Evolutionary conservation across 441 rosid genomes (phyloP).

Genomic region (Arabidopsis hybrid): DNA sequence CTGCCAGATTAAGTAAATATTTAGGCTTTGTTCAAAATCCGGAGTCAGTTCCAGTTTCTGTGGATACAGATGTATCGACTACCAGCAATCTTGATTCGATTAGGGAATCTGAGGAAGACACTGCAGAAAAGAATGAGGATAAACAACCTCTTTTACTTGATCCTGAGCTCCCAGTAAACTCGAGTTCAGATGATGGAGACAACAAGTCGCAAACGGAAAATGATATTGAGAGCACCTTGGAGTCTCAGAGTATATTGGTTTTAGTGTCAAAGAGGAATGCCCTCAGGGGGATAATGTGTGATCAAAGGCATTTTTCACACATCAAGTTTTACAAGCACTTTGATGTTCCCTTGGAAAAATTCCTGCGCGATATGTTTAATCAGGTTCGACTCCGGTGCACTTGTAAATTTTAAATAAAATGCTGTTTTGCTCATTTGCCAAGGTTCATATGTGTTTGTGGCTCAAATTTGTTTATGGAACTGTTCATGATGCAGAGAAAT

Average conservation of each 20-base stretch:
- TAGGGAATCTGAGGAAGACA: conserved; percentile 50
- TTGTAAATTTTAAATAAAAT: conserved; percentile 6
- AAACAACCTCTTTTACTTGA: conserved; percentile 45
- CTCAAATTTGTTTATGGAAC: conserved; percentile 35
- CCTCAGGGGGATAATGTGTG: conserved; percentile 70
- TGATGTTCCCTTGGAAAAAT: conserved; percentile 89
- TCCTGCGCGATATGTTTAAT: conserved; percentile 83
- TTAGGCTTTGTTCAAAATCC: conserved; percentile 59
- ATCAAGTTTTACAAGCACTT: conserved; percentile 89
- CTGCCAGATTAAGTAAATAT: conserved; percentile 75
- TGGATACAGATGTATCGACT: conserved; percentile 47
- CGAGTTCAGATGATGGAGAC: conserved; percentile 50
- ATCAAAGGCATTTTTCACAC: conserved; percentile 95
- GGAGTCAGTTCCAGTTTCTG: conserved; percentile 54
- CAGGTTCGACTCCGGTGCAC: conserved; percentile 62
- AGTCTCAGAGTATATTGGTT: conserved; percentile 90
- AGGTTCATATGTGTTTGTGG: background rate
- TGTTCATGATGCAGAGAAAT: conserved; percentile 63
- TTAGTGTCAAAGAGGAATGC: conserved; percentile 84
- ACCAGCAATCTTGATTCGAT: conserved; percentile 47
- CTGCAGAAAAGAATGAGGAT: conserved; percentile 48
- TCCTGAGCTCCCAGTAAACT: conserved; percentile 44
- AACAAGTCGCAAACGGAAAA: conserved; percentile 49
- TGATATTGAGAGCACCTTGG: conserved; percentile 56
- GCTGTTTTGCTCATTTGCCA: conserved; percentile 14